phyloP scores from a whole-genome alignment of 2,329 filamentous ascomycete species.

The Hirsutella minnesotensis region DNA sequence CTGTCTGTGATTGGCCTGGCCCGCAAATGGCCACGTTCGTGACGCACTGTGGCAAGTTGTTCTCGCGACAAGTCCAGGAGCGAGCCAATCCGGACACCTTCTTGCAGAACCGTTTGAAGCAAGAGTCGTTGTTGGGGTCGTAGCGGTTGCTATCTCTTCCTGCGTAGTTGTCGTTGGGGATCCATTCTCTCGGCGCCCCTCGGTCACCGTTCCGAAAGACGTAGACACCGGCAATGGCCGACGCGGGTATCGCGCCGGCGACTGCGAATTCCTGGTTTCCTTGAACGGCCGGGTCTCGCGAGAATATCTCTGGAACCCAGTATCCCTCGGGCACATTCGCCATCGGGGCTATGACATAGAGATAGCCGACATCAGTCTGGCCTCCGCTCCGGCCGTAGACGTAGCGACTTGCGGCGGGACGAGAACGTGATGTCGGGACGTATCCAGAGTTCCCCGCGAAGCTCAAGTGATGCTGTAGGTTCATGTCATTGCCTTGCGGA shows the following conservation, averaged over 20 bases:
- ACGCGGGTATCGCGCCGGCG: neutral
- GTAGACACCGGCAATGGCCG: neutral
- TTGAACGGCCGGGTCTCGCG: neutral
- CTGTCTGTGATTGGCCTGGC: too few species aligned
- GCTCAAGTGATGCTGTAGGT: constrained; percentile 3
- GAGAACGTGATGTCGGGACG: constrained; percentile 2
- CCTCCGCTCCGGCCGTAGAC: constrained; percentile 3
- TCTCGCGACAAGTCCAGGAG: too few species aligned
- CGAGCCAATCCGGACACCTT: too few species aligned
- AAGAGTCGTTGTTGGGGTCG: too few species aligned
- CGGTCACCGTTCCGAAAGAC: neutral
- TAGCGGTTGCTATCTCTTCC: too few species aligned
- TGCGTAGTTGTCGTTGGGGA: too few species aligned
- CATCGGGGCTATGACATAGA: constrained; percentile 3
- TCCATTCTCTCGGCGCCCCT: too few species aligned
- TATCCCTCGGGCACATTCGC: constrained; percentile 3
- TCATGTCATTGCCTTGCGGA: constrained; percentile 2
- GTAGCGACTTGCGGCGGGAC: neutral
- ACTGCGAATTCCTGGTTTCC: neutral
- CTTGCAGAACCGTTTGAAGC: too few species aligned
- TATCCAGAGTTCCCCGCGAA: constrained; percentile 2
- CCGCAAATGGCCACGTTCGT: too few species aligned
- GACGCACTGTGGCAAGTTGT: too few species aligned
- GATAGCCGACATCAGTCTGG: neutral
- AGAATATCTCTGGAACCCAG: constrained; percentile 4